Evolutionary conservation across 2,329 filamentous ascomycete species (phyloP).

Genomic region (Bipolaris sorokiniana): DNA sequence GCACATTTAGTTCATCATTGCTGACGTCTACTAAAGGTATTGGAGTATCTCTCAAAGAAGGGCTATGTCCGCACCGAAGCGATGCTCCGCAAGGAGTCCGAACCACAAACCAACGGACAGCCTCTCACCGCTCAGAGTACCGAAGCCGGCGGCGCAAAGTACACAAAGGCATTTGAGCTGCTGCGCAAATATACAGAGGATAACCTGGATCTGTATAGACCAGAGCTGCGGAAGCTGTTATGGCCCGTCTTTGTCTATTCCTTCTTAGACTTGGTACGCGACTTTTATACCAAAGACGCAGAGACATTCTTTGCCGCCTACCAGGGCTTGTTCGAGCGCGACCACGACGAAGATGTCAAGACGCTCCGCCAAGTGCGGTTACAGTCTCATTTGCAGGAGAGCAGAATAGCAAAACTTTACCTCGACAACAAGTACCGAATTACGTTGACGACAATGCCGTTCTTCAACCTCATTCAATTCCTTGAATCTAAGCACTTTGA

Average conservation of each 20-base stretch:
- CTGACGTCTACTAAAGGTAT: conserved; percentile 63
- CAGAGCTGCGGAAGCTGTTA: conserved; percentile 83
- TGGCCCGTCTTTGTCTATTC: conserved; percentile 97
- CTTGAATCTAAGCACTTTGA: conserved; percentile 84
- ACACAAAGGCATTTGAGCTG: conserved; percentile 73
- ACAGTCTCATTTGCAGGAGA: conserved; percentile 78
- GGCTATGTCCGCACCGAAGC: conserved; percentile 93
- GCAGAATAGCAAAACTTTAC: conserved; percentile 80
- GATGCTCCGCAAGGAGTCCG: conserved; percentile 88
- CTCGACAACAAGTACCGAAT: conserved; percentile 86
- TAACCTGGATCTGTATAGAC: conserved; percentile 89
- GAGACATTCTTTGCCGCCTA: conserved; percentile 75
- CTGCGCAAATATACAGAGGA: conserved; percentile 87
- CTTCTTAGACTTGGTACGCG: conserved; percentile 77
- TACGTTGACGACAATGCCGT: conserved; percentile 84
- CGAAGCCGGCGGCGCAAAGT: conserved; percentile 75
- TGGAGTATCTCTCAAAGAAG: conserved; percentile 94
- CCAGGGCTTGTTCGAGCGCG: conserved; percentile 72
- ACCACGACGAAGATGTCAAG: conserved; percentile 81
- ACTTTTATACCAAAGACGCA: conserved; percentile 74
- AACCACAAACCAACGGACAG: conserved; percentile 80
- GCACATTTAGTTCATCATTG: neutral
- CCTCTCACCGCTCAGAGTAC: conserved; percentile 71
- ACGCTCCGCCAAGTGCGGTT: conserved; percentile 75
- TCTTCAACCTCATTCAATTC: conserved; percentile 82